These are phyloP conservation scores for Halocafeteria seosinensis DNA, from an alignment of 108 stramenopile species.

Conservation along the genomic window DNA sequence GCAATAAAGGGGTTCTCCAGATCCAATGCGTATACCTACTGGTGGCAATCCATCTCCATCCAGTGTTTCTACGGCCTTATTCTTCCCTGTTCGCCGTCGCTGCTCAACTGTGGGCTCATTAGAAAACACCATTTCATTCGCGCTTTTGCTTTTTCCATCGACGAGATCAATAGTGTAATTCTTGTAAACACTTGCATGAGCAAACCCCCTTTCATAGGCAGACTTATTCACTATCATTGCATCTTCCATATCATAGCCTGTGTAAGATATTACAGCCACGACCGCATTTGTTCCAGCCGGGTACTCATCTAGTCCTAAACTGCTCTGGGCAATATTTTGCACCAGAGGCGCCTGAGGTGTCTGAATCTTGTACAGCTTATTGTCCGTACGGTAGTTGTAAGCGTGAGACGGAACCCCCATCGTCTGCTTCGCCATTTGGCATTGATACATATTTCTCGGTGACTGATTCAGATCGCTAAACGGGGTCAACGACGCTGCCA, in stretches of 20 bases:
- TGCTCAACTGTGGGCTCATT: constrained; percentile 1
- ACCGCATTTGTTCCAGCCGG: constrained; percentile 94
- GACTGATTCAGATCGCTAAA: constrained; percentile 95
- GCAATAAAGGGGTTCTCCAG: constrained; percentile 75
- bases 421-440: constrained; percentile 99
- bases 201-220: constrained; percentile 76
- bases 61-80: constrained; percentile 13
- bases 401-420: constrained; percentile 94
- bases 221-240: constrained; percentile 93
- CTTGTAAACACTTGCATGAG: constrained; percentile 80
- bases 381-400: constrained; percentile 70
- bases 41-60: constrained; percentile 76
- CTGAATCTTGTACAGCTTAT: constrained; percentile 79
- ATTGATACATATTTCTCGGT: constrained; percentile 93
- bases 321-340: constrained; percentile 66
- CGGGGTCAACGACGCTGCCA: constrained; percentile 83
- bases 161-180: constrained; percentile 63
- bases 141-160: background rate
- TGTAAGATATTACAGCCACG: constrained; percentile 94
- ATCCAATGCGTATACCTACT: constrained; percentile 58
- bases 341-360: constrained; percentile 86
- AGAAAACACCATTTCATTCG: background rate
- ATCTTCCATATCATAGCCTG: constrained; percentile 99
- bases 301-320: constrained; percentile 89
- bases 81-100: background rate